Evolutionary conservation across 1,284 basidiomycete genomes (phyloP).

Genomic region (Ustilago bromivora): DNA sequence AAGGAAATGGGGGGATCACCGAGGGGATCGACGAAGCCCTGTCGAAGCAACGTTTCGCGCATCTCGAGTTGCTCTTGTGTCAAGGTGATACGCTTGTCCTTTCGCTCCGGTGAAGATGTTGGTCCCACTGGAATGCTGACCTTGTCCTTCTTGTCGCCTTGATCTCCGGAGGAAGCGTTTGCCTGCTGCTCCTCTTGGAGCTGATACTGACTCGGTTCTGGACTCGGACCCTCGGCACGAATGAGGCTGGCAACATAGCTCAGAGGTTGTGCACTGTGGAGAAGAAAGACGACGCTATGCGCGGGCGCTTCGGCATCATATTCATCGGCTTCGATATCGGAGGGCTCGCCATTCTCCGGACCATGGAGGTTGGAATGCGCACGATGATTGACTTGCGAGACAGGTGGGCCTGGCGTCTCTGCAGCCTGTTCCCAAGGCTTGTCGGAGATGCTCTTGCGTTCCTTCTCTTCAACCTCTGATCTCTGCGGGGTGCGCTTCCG

Average conservation of each 20-base stretch:
- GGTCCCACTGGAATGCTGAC: conserved; percentile 27
- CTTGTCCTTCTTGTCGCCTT: conserved; percentile 17
- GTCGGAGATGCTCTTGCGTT: conserved; percentile 28
- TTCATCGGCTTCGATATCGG: conserved; percentile 50
- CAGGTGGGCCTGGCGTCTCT: conserved; percentile 40
- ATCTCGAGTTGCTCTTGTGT: conserved; percentile 41
- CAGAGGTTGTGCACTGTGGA: conserved; percentile 60
- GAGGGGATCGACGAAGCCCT: conserved; percentile 52
- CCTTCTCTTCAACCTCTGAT: conserved; percentile 13
- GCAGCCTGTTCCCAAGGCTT: conserved; percentile 47
- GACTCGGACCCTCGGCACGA: conserved; percentile 58
- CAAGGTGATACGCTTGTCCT: conserved; percentile 38
- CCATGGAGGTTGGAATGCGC: conserved; percentile 42
- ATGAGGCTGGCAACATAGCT: conserved; percentile 61
- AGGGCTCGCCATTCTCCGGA: conserved; percentile 50
- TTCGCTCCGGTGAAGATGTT: conserved; percentile 35
- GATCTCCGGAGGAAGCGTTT: neutral
- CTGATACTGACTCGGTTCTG: conserved; percentile 41
- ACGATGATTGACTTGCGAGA: conserved; percentile 46
- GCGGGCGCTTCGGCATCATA: conserved; percentile 61
- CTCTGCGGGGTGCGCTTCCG: conserved; percentile 8
- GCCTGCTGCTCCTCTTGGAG: conserved; percentile 12
- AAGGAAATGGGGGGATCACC: conserved; percentile 61
- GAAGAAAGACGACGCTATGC: conserved; percentile 59
- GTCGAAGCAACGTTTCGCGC: conserved; percentile 43